Conservation (phyloP, 768 basidiomycete species). For the Termitomyces eurrhizus region DNA sequence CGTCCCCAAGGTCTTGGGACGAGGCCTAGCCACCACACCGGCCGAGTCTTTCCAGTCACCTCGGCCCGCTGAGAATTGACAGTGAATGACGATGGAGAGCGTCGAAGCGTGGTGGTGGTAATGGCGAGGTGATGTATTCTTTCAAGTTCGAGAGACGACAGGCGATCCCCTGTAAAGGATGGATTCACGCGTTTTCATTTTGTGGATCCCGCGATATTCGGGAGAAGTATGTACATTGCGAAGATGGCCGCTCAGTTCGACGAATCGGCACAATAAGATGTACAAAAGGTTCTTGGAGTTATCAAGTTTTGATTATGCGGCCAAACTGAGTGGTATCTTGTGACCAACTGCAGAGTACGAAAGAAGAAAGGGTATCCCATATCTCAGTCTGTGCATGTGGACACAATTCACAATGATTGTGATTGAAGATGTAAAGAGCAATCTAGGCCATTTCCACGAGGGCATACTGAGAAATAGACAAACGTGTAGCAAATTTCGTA, state of each 20-base stretch:
- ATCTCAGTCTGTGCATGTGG: not conserved
- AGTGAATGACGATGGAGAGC: not conserved
- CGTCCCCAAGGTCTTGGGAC: constrained; percentile 1
- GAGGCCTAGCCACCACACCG: not conserved
- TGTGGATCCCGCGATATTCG: not conserved
- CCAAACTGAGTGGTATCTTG: not conserved
- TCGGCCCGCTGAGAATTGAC: not conserved
- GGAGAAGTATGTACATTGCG: not conserved
- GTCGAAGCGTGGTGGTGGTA: not conserved
- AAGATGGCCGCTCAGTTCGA: not conserved
- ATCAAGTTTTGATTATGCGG: not conserved
- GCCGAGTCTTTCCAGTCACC: not conserved
- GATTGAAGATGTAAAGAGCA: not conserved
- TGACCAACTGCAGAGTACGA: constrained; percentile 5
- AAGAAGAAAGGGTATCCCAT: not conserved
- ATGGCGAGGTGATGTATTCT: not conserved
- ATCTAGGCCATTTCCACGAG: constrained; percentile 5
- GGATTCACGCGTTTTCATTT: not conserved
- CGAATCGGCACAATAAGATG: not conserved
- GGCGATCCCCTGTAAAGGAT: not conserved
- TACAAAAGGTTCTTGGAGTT: not conserved
- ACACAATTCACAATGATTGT: not conserved
- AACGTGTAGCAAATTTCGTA: not conserved
- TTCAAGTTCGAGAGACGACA: not conserved
- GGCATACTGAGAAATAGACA: not conserved